A percentile compares a stretch with the other conserved stretches of the same genome.
Conservation (phyloP, 495 filamentous ascomycete genomes). For the Neurospora discreta region DNA sequence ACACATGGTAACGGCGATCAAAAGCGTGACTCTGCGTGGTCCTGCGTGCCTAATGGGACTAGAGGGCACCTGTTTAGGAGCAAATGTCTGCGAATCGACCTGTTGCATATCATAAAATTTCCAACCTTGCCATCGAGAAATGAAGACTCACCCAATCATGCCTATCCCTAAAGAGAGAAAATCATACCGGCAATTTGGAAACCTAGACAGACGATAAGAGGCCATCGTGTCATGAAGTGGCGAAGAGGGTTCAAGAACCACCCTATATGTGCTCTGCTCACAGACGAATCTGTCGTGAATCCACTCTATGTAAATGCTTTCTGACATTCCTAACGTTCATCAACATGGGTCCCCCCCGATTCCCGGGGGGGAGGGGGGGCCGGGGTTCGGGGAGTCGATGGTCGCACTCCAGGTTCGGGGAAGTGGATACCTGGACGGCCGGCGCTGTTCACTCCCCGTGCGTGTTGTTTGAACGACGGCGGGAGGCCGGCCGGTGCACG, state of each 20-base stretch:
- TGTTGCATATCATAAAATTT: background rate
- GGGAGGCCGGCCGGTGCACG: background rate
- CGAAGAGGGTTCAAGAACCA: background rate
- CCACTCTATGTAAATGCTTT: too few species aligned
- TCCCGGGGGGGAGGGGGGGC: background rate
- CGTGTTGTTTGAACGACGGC: background rate
- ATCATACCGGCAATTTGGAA: background rate
- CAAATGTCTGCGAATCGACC: background rate
- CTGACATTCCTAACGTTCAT: background rate
- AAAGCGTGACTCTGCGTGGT: background rate
- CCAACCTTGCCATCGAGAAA: background rate
- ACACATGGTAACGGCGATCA: background rate
- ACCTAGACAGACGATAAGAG: background rate
- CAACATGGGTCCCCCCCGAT: background rate
- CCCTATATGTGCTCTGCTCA: background rate
- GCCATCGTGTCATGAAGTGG: background rate
- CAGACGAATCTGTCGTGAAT: background rate
- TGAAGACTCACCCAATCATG: background rate
- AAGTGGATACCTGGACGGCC: background rate
- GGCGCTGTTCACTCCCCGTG: background rate
- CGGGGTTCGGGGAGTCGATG: background rate
- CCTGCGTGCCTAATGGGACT: background rate
- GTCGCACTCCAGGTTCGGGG: background rate
- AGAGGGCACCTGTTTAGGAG: background rate
- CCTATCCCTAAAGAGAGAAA: background rate